Percentiles rank a stretch among this genome's conserved stretches.
Evolutionary conservation across 73 alveolate genomes (phyloP).

Genomic region (Tetrahymena borealis): DNA sequence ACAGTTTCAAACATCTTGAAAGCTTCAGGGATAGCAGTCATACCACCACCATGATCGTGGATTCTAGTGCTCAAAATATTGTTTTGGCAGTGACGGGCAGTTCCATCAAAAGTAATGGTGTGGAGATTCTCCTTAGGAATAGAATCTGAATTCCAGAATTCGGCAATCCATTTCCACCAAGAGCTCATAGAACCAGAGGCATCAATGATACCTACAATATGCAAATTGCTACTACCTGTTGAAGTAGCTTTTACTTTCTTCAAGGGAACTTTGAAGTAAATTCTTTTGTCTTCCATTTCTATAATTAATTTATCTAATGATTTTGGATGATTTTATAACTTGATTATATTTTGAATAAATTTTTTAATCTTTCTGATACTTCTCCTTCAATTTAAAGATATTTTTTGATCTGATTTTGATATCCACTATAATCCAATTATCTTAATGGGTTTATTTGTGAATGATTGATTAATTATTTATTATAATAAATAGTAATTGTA

Average conservation of each 20-base stretch:
- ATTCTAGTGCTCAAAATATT: neutral
- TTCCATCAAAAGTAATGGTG: slow-evolving; percentile 6
- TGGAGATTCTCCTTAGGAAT: slow-evolving; percentile 23
- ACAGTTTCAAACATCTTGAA: neutral
- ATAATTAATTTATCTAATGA: neutral
- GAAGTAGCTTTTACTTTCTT: neutral
- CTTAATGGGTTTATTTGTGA: too few species aligned
- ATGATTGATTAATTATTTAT: too few species aligned
- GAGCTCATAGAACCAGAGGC: slow-evolving; percentile 40
- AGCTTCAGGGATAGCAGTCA: slow-evolving; percentile 30
- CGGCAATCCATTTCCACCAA: slow-evolving; percentile 31
- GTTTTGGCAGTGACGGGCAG: neutral
- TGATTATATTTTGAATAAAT: neutral
- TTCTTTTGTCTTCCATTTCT: neutral
- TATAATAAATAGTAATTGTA: too few species aligned
- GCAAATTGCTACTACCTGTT: neutral
- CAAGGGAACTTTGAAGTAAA: neutral
- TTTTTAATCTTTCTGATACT: neutral
- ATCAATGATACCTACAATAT: slow-evolving; percentile 31
- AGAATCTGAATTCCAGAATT: slow-evolving; percentile 16
- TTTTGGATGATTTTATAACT: neutral
- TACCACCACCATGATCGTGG: slow-evolving; percentile 26
- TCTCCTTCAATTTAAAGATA: neutral
- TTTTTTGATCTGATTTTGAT: neutral
- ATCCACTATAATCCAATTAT: neutral